Evolutionary conservation across 139 green algal species (phyloP), one percentile per base, ranked within the genome.

Genomic region (Pleodorina starrii): DNA sequence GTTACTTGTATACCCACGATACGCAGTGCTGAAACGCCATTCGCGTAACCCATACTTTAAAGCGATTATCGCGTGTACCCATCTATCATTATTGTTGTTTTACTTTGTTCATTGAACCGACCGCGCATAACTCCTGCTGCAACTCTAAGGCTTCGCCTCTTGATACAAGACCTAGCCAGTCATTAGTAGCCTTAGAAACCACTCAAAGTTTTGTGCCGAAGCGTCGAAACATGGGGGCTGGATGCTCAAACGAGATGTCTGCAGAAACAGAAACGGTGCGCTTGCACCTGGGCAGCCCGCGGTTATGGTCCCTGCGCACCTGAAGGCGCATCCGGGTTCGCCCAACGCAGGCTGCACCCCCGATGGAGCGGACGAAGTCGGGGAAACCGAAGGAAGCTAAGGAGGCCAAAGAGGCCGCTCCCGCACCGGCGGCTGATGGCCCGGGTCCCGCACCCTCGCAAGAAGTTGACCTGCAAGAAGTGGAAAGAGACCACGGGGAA

Each of bases 221-320:
- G 63, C 63, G 29, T 66, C 29, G 25, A 66, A 73, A 73, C 27
- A 86, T 86, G 79, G 79, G 79, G 16, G 79, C 79, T 44, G 79
- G 79, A 32, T 86, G 79, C 79, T 76, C 57, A n/a, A 86, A 38
- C 40, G 79, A 86, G 4, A 74, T 59, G 27, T 42, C 79, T 19
- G 79, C 79, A 38, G 57, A 54, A 5, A 50, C 57, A 42, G 23
- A 43, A 38, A 21, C 35, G 51, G 43, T 57, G n/a, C 42, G 27
- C 17, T 7, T 42, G 43, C n/a, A n/a, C 54, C 63, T 5, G 63
- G 25, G 21, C 19, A 36, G n/a, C n/a, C n/a, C n/a, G n/a, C n/a
- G n/a, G n/a, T n/a, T n/a, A n/a, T n/a, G n/a, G n/a, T n/a, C n/a
- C n/a, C n/a, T n/a, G n/a, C n/a, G n/a, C 63, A 38, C 29, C 54